These are phyloP conservation scores for Mycena epipterygia DNA, from an alignment of 768 basidiomycete species.

Conservation along the genomic window DNA sequence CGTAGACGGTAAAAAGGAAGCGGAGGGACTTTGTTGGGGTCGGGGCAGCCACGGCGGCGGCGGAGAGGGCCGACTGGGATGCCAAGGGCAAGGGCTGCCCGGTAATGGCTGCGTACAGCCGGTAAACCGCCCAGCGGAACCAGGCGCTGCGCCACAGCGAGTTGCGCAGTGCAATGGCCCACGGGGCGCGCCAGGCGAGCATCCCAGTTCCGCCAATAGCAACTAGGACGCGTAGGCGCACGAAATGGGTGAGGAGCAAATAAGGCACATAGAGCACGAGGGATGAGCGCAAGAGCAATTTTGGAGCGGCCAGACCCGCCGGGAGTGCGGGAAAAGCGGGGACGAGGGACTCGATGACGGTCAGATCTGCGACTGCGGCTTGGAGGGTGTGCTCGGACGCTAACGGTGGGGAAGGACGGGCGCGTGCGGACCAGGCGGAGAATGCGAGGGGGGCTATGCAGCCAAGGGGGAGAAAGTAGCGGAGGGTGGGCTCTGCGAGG, in stretches of 20 bases:
- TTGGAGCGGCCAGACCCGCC: constrained; percentile 44
- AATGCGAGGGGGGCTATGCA: constrained; percentile 49
- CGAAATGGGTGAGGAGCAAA: constrained; percentile 70
- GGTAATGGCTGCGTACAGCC: constrained; percentile 63
- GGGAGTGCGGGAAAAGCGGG: constrained; percentile 55
- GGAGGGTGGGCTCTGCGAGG: constrained; percentile 63
- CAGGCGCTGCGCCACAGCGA: constrained; percentile 76
- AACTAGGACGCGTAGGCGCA: constrained; percentile 73
- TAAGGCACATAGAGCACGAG: constrained; percentile 74
- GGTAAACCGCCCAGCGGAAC: constrained; percentile 74
- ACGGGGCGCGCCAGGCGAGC: constrained; percentile 77
- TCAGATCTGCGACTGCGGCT: constrained; percentile 72
- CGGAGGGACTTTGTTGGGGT: constrained; percentile 64
- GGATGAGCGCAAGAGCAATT: constrained; percentile 67
- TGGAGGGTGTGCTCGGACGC: constrained; percentile 71
- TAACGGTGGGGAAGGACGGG: constrained; percentile 40
- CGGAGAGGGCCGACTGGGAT: constrained; percentile 48
- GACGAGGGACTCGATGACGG: constrained; percentile 71
- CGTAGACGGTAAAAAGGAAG: constrained; percentile 91
- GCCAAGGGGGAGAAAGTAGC: constrained; percentile 70
- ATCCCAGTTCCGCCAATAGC: constrained; percentile 71
- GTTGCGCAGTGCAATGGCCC: constrained; percentile 67
- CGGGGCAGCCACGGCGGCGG: constrained; percentile 47
- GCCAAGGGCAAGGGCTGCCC: constrained; percentile 64
- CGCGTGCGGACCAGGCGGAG: constrained; percentile 38